These are phyloP conservation scores for Pseudotsuga menziesii DNA, from an alignment of 75 land plant species.

Conservation along the genomic window DNA sequence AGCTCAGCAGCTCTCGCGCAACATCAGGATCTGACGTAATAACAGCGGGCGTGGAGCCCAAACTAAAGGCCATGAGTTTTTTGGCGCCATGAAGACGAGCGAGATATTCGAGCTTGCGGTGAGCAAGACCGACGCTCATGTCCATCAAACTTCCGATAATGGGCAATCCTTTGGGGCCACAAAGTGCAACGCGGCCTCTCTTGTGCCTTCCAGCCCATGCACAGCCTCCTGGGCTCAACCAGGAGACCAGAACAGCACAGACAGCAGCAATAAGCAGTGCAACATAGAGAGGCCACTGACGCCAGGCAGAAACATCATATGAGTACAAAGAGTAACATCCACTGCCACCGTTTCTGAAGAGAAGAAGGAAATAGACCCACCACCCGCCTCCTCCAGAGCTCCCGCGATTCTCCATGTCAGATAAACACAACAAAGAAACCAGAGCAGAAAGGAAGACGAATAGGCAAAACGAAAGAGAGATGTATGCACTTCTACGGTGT, in stretches of 20 bases:
- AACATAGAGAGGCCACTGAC: conserved; percentile 2
- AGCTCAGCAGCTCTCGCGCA: conserved; percentile 47
- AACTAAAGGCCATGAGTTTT: conserved; percentile 57
- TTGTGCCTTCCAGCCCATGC: conserved; percentile 62
- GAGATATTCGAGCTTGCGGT: conserved; percentile 31
- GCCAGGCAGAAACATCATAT: conserved; percentile 8
- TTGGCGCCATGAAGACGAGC: conserved; percentile 18
- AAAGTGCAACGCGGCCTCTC: conserved; percentile 48
- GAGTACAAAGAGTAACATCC: background rate
- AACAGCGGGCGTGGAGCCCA: conserved; percentile 44
- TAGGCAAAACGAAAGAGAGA: no score
- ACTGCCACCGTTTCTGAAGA: conserved; percentile 14
- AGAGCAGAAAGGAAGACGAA: no score
- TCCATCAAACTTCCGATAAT: conserved; percentile 32
- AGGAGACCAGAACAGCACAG: conserved; percentile 16
- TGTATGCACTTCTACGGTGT: no score
- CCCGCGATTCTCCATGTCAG: background rate
- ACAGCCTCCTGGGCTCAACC: conserved; percentile 52
- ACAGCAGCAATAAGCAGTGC: background rate
- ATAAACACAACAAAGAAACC: no score
- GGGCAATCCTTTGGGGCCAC: conserved; percentile 49
- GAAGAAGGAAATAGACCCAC: conserved; percentile 39
- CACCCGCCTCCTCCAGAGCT: background rate
- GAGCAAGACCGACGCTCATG: conserved; percentile 30
- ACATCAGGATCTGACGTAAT: conserved; percentile 42